Evolutionary conservation across 192 early-diverging fungal genomes (phyloP).

Genomic region (Coemansia sp.): DNA sequence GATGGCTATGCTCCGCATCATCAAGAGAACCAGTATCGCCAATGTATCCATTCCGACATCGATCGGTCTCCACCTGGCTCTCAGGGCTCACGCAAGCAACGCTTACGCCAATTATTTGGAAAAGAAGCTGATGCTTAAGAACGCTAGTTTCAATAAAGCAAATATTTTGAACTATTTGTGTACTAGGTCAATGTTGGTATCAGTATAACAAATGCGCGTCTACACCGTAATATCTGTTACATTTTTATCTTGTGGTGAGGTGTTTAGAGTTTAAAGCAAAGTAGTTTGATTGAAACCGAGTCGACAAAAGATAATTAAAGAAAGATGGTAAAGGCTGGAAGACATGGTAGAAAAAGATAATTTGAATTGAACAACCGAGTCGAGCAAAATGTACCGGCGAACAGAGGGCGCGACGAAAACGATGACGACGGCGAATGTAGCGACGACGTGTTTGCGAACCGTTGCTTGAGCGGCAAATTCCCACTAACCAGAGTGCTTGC

Average conservation of each 20-base stretch:
- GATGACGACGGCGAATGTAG: background rate
- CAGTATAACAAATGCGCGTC: background rate
- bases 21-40: constrained; percentile 1
- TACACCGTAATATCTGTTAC: too few relatives aligned
- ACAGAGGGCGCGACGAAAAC: background rate
- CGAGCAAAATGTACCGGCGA: background rate
- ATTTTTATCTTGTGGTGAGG: background rate
- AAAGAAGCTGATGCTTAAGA: background rate
- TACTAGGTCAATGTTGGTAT: background rate
- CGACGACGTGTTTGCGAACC: background rate
- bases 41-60: background rate
- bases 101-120: constrained; percentile 19
- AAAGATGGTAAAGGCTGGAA: background rate
- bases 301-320: background rate
- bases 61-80: constrained; percentile 2
- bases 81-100: constrained; percentile 20
- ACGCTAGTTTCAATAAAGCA: background rate
- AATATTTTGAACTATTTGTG: background rate
- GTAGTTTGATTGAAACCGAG: background rate
- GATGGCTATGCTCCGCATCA: background rate
- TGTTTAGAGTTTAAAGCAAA: background rate
- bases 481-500: background rate
- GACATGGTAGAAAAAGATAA: background rate
- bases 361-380: constrained; percentile 1
- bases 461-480: constrained; percentile 11